Base-by-base conservation (phyloP, 305 asterid genomes). In the Fraxinus albicans region DNA sequence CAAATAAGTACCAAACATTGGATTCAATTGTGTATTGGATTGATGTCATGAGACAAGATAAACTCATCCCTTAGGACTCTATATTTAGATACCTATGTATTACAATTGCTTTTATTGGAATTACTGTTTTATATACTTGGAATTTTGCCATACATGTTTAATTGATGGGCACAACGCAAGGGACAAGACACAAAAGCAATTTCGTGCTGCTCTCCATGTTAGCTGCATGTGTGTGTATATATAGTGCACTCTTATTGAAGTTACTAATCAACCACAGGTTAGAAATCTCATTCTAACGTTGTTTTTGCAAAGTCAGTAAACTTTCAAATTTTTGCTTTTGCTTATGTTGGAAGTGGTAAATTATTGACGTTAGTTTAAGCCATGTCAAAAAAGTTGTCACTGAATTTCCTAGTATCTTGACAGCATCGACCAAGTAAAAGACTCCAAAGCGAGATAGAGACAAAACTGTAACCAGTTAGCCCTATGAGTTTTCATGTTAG, bases 1-100 rank as follows among this genome's bases (percentile, higher is more conserved):
- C 85, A 2, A 87, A 84, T 23, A 91, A 84, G 89, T 92, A 88
- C 55, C 87, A 85, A 50, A 89, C 89, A 27, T 83, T 93, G 91
- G 97, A 95, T 81, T 92, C 98, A 6, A 91, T 95, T 3, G 58
- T 82, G 42, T 86, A 92, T 79, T 95, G 97, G 98, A 92, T 95
- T 73, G 98, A 91, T 81, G 87, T 82, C 6, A 93, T 93, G 98
- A 89, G 89, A 85, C 55, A 89, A 19, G 95, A 92, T 83, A 95
- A 86, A 70, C 80, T 89, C 7, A 91, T 95, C 60, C 98, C 98
- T 8, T 31, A 69, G 75, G 8, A 27, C 19, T 12, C 40, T 13
- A 15, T 29, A 4, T 3, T 6, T 55, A 4, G 23, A 6, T 55
- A 55, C 65, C 25, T 55, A 55, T 55, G 25, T 55, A 55, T 55